phyloP scores from a whole-genome alignment of 257 asterid species.

The Paulownia fortunei region DNA sequence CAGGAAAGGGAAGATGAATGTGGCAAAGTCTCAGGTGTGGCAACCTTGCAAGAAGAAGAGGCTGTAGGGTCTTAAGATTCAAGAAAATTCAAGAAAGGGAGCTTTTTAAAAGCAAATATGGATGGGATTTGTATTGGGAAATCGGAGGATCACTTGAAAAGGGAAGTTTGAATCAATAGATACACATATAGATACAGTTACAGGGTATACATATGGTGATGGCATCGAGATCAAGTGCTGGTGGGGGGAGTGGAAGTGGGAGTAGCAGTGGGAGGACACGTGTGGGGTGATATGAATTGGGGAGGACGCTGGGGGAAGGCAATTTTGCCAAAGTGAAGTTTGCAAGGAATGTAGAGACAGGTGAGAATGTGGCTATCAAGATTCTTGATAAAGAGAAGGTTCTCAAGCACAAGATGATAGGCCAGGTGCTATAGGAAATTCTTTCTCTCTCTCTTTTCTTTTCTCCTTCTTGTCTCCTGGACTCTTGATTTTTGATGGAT shows the following conservation, averaged over 20 bases:
- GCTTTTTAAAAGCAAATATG: conserved; percentile 19
- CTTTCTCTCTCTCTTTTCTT: background rate
- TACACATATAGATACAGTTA: conserved; percentile 18
- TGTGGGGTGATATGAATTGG: conserved; percentile 90
- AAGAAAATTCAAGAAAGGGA: conserved; percentile 1
- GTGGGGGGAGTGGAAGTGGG: conserved; percentile 43
- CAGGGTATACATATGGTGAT: conserved; percentile 39
- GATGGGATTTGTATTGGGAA: conserved; percentile 62
- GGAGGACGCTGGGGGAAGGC: conserved; percentile 93
- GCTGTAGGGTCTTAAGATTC: conserved; percentile 40
- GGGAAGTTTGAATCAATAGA: conserved; percentile 18
- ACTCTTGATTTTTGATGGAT: background rate
- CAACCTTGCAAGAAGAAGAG: conserved; percentile 97
- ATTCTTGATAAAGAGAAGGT: conserved; percentile 93
- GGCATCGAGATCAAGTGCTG: conserved; percentile 65
- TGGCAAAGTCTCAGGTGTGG: conserved; percentile 88
- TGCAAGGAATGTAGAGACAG: conserved; percentile 80
- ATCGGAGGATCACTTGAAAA: conserved; percentile 8
- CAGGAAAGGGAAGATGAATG: conserved; percentile 52
- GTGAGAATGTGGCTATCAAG: conserved; percentile 90
- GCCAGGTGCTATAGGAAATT: conserved; percentile 62
- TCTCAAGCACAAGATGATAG: conserved; percentile 90
- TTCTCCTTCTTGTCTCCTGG: background rate
- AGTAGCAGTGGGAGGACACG: conserved; percentile 57
- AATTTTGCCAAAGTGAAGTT: conserved; percentile 93